Percentiles rank a stretch among this genome's conserved stretches.
Conservation (phyloP, 768 basidiomycete genomes). For the Boletus eberwhitei region DNA sequence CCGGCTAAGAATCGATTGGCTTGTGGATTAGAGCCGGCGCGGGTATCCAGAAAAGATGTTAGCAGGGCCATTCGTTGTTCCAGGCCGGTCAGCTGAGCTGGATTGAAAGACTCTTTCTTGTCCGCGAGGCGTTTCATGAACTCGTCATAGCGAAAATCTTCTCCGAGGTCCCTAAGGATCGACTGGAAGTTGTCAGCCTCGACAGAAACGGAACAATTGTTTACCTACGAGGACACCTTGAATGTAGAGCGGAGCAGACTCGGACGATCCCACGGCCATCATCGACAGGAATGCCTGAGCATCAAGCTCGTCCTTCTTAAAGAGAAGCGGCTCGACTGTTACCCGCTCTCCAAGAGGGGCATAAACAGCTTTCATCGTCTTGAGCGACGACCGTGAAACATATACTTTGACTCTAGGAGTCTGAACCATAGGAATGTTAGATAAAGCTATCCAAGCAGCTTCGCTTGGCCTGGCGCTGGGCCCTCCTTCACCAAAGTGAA, state of each 20-base stretch:
- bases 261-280: constrained; percentile 67
- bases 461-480: constrained; percentile 55
- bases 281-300: constrained; percentile 67
- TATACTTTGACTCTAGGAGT: constrained; percentile 44
- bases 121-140: constrained; percentile 48
- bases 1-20: constrained; percentile 49
- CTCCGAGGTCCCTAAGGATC: constrained; percentile 62
- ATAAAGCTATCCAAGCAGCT: constrained; percentile 55
- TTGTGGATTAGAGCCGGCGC: background rate
- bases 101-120: constrained; percentile 52
- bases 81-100: constrained; percentile 50
- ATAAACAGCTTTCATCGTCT: constrained; percentile 59
- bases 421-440: constrained; percentile 32
- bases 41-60: constrained; percentile 50
- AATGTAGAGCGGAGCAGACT: constrained; percentile 64
- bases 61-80: constrained; percentile 64
- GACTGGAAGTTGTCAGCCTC: constrained; percentile 32
- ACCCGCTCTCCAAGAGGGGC: constrained; percentile 47
- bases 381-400: constrained; percentile 59
- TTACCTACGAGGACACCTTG: constrained; percentile 60
- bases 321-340: constrained; percentile 50
- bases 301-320: constrained; percentile 61
- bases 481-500: constrained; percentile 72
- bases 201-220: background rate
- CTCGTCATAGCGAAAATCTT: constrained; percentile 48